A percentile compares a stretch with the other conserved stretches of the same genome.
Conservation (phyloP, 202 grass and related monocot species). For the Digitaria exilis region DNA sequence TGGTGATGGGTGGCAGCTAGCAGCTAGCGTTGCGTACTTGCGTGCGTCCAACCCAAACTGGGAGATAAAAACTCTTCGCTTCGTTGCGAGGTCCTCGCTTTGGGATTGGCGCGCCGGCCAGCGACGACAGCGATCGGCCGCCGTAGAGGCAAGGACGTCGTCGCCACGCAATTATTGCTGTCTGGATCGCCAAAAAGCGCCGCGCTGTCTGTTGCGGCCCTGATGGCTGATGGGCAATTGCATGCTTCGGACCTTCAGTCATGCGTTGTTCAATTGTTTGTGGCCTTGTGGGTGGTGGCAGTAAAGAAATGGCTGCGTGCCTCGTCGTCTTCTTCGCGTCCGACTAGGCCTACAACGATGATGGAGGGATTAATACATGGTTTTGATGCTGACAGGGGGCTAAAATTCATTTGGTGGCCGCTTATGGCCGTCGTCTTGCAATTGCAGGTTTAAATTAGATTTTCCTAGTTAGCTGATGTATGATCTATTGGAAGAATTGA, state of each 20-base stretch:
- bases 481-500: background rate
- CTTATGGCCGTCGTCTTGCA: constrained; percentile 39
- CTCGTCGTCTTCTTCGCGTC: constrained; percentile 25
- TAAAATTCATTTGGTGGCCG: constrained; percentile 29
- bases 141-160: background rate
- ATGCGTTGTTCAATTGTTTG: constrained; percentile 1
- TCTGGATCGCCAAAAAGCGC: constrained; percentile 30
- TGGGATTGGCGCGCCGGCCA: constrained; percentile 45
- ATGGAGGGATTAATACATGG: background rate
- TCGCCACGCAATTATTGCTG: constrained; percentile 27
- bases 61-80: background rate
- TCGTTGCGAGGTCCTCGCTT: constrained; percentile 15
- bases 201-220: constrained; percentile 33
- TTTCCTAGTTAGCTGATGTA: constrained; percentile 20
- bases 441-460: constrained; percentile 2
- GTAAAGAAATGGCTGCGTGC: constrained; percentile 29
- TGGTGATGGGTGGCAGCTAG: background rate
- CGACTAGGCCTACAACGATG: constrained; percentile 31
- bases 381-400: constrained; percentile 14
- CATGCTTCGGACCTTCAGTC: too few relatives aligned
- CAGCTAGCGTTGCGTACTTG: background rate
- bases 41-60: constrained; percentile 5
- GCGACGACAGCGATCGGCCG: constrained; percentile 20
- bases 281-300: background rate
- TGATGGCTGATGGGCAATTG: constrained; percentile 4